A percentile compares a stretch with the other conserved stretches of the same genome.
Evolutionary conservation across 352 stramenopile species (phyloP).

Genomic region (Pythium grandisporangium): DNA sequence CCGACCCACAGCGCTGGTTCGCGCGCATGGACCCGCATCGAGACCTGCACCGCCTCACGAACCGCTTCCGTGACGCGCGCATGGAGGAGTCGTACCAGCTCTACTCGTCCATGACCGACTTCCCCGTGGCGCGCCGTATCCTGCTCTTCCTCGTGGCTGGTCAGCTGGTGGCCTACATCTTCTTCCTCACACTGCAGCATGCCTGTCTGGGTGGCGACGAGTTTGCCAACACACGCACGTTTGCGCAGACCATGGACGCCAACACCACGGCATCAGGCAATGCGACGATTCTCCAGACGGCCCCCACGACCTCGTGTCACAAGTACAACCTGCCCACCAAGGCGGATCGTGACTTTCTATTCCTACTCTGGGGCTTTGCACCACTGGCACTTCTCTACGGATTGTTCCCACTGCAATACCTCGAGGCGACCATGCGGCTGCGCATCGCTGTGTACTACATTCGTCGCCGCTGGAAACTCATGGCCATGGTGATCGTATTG

Average conservation of each 20-base stretch:
- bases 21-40: constrained; percentile 40
- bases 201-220: constrained; percentile 5
- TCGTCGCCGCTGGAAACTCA: constrained; percentile 62
- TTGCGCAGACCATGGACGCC: not conserved
- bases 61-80: constrained; percentile 59
- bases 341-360: constrained; percentile 1
- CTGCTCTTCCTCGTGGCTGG: constrained; percentile 50
- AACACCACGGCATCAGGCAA: not conserved
- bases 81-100: constrained; percentile 77
- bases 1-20: constrained; percentile 22
- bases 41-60: constrained; percentile 46
- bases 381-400: constrained; percentile 51
- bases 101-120: constrained; percentile 62
- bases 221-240: too few species aligned
- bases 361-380: constrained; percentile 48
- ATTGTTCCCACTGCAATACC: constrained; percentile 55
- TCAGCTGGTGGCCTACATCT: constrained; percentile 43
- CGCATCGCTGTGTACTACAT: constrained; percentile 70
- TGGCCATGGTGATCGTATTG: constrained; percentile 52
- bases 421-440: constrained; percentile 55
- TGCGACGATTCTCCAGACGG: not conserved
- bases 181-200: constrained; percentile 26
- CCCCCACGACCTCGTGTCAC: constrained; percentile 1
- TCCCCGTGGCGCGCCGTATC: constrained; percentile 43
- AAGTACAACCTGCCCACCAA: constrained; percentile 11